Percentiles rank a stretch among this genome's conserved stretches.
These are phyloP conservation scores for cucumber (Cucumis sativus) DNA, from an alignment of 306 rosid species.

Conservation along the genomic window DNA sequence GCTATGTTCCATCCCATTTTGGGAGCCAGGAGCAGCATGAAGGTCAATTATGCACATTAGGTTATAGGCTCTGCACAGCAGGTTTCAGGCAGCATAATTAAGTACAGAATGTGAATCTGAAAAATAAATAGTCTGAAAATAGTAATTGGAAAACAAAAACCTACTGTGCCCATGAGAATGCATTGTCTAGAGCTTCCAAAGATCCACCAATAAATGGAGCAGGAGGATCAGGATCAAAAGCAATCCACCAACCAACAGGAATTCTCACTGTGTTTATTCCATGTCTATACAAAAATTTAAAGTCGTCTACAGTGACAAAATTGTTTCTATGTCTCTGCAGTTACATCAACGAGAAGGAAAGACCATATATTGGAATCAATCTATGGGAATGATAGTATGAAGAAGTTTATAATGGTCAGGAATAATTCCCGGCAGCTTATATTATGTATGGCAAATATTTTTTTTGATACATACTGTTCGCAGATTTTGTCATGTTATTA, in stretches of 20 bases:
- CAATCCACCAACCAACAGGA: constrained; percentile 99
- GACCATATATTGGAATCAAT: not conserved
- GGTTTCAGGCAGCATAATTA: constrained; percentile 5
- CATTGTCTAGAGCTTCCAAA: constrained; percentile 80
- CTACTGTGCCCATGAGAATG: constrained; percentile 95
- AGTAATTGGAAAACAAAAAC: constrained; percentile 23
- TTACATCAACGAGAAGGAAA: constrained; percentile 1
- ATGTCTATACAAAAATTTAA: constrained; percentile 62
- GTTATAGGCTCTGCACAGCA: constrained; percentile 49
- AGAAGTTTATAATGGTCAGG: not conserved
- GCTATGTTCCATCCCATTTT: constrained; percentile 92
- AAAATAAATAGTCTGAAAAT: not conserved
- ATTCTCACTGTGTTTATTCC: constrained; percentile 93
- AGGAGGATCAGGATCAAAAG: constrained; percentile 94
- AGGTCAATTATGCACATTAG: constrained; percentile 87
- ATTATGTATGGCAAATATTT: not conserved
- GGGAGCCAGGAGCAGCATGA: constrained; percentile 91
- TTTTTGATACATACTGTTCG: not conserved
- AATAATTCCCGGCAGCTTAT: not conserved
- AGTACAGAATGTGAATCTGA: constrained; percentile 5
- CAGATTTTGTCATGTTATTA: not conserved
- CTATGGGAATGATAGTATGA: not conserved
- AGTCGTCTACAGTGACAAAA: constrained; percentile 61
- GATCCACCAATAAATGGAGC: constrained; percentile 78
- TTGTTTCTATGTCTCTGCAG: constrained; percentile 85